Percentiles rank a stretch among this genome's conserved stretches.
phyloP scores from a whole-genome alignment of 78 protist species.

The Polysphondylium violaceum region DNA sequence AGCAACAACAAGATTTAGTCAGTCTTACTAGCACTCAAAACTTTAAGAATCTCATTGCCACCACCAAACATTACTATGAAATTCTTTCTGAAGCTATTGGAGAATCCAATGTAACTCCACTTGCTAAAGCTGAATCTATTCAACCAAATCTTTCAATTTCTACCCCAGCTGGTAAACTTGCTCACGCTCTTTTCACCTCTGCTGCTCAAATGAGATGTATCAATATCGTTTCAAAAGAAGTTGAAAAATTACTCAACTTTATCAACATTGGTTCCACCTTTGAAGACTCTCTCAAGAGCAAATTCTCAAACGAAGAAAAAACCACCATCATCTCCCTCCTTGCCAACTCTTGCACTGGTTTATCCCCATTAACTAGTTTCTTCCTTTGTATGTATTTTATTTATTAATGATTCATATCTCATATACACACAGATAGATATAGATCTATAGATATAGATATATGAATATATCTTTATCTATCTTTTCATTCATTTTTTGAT shows the following conservation, averaged over 20 bases:
- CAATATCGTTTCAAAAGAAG: slow-evolving; percentile 44
- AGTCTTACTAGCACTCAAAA: too few species aligned
- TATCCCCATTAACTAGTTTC: slow-evolving; percentile 61
- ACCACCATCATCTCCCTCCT: slow-evolving; percentile 26
- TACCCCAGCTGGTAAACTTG: slow-evolving; percentile 60
- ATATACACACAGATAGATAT: not conserved
- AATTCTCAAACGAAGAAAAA: slow-evolving; percentile 23
- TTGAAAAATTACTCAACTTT: not conserved
- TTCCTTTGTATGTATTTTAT: slow-evolving; percentile 47
- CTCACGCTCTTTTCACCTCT: slow-evolving; percentile 49
- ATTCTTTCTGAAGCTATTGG: too few species aligned
- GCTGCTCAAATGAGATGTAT: slow-evolving; percentile 51
- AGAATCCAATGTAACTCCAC: too few species aligned
- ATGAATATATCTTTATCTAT: too few species aligned
- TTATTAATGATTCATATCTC: not conserved
- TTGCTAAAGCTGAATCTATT: too few species aligned
- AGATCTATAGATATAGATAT: too few species aligned
- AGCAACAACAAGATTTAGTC: too few species aligned
- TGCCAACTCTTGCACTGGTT: not conserved
- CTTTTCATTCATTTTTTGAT: too few species aligned
- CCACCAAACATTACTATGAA: too few species aligned
- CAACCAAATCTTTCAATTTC: slow-evolving; percentile 47
- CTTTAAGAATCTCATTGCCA: too few species aligned
- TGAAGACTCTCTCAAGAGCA: slow-evolving; percentile 6
- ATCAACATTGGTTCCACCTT: slow-evolving; percentile 28